Evolutionary conservation across 2,329 filamentous ascomycete species (phyloP).

Genomic region (Diaporthe sp.): DNA sequence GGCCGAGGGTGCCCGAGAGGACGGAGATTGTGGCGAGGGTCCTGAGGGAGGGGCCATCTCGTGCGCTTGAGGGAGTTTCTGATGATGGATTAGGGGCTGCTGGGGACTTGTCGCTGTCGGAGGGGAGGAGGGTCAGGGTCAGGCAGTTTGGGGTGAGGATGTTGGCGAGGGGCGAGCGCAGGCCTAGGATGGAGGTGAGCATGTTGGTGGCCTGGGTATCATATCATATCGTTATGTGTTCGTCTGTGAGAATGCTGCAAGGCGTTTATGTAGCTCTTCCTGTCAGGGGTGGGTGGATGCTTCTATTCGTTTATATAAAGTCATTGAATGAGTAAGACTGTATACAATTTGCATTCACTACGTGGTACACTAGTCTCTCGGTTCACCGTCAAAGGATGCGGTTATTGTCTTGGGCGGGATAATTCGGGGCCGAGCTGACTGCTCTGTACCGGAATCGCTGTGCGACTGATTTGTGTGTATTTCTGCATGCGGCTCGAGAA

Average conservation of each 20-base stretch:
- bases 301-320: background rate
- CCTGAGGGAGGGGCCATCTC: background rate
- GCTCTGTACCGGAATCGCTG: background rate
- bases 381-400: background rate
- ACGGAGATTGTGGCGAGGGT: background rate
- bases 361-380: background rate
- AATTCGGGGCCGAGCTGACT: conserved; percentile 4
- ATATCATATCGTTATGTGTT: background rate
- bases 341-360: background rate
- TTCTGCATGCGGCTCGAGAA: background rate
- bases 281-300: background rate
- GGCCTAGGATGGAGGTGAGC: conserved; percentile 5
- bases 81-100: background rate
- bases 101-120: background rate
- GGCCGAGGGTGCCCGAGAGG: conserved; percentile 6
- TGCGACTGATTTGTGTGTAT: background rate
- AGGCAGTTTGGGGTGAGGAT: background rate
- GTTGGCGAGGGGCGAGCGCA: background rate
- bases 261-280: too few species aligned
- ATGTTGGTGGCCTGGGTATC: background rate
- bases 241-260: background rate
- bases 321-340: background rate
- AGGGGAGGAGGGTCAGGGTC: background rate
- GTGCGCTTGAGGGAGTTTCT: background rate
- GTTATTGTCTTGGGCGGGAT: background rate